Conservation (phyloP, 306 rosid species). For the Prunus armeniaca region DNA sequence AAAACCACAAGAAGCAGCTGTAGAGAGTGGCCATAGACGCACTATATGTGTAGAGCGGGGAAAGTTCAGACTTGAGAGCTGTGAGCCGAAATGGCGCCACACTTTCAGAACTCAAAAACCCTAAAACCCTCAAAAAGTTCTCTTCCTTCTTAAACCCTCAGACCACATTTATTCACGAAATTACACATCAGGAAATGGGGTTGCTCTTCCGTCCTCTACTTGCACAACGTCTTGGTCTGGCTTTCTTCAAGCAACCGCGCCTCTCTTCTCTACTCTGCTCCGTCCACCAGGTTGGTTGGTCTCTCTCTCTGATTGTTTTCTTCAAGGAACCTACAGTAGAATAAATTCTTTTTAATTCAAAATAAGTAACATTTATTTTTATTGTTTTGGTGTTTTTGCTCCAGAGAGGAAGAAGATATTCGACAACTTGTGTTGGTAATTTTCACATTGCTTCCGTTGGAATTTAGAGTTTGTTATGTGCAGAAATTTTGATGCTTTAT, state of each 20-base stretch:
- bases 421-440: conserved; percentile 32
- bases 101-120: background rate
- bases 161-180: background rate
- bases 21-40: too few species aligned
- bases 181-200: background rate
- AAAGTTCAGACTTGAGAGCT: too few species aligned
- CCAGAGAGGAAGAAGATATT: conserved; percentile 48
- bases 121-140: background rate
- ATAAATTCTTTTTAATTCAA: background rate
- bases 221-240: conserved; percentile 14
- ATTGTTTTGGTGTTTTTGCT: conserved; percentile 12
- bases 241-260: conserved; percentile 4
- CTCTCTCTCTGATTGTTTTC: background rate
- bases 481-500: too few species aligned
- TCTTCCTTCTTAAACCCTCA: background rate
- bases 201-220: conserved; percentile 5
- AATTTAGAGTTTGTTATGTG: background rate
- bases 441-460: background rate
- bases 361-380: background rate
- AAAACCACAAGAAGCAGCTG: too few species aligned
- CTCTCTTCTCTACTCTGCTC: conserved; percentile 19
- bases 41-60: too few species aligned
- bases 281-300: conserved; percentile 19
- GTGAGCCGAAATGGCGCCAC: background rate
- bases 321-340: background rate